phyloP scores from a whole-genome alignment of 73 alveolate species.

The Stentor roeselii region DNA sequence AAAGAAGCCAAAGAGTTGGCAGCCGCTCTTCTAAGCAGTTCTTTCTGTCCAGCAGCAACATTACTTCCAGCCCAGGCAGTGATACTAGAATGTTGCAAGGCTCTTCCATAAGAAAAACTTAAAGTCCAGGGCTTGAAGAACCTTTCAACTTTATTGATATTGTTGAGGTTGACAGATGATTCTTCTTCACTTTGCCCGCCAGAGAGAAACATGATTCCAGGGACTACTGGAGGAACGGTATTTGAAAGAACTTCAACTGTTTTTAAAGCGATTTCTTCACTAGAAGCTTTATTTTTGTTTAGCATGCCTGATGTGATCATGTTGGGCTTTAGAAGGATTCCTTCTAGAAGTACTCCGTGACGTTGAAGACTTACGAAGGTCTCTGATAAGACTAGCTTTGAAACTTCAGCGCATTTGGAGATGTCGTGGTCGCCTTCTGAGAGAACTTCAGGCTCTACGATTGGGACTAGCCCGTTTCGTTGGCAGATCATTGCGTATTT shows the following conservation, averaged over 20 bases:
- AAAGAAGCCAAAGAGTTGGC: slow-evolving; percentile 86
- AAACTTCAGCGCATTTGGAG: slow-evolving; percentile 80
- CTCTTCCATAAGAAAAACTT: slow-evolving; percentile 93
- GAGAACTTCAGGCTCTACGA: slow-evolving; percentile 96
- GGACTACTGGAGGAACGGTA: slow-evolving; percentile 87
- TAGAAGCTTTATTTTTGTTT: slow-evolving; percentile 65
- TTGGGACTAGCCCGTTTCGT: slow-evolving; percentile 95
- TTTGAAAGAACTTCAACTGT: slow-evolving; percentile 81
- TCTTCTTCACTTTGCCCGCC: slow-evolving; percentile 96
- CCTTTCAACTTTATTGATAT: slow-evolving; percentile 70
- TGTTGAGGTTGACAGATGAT: slow-evolving; percentile 86
- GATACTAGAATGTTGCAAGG: slow-evolving; percentile 79
- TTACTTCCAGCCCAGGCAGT: slow-evolving; percentile 95
- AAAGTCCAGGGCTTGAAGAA: slow-evolving; percentile 81
- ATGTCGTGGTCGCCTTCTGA: slow-evolving; percentile 94
- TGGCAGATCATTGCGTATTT: slow-evolving; percentile 94
- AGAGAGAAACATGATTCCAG: slow-evolving; percentile 86
- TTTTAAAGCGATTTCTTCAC: slow-evolving; percentile 80
- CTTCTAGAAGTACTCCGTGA: slow-evolving; percentile 89
- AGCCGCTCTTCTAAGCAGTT: slow-evolving; percentile 76
- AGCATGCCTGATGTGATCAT: slow-evolving; percentile 97
- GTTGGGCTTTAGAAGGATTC: slow-evolving; percentile 95
- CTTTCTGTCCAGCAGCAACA: slow-evolving; percentile 81
- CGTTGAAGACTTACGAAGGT: slow-evolving; percentile 80
- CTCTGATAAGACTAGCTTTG: slow-evolving; percentile 91